A percentile compares a stretch with the other conserved stretches of the same genome.
Conservation (phyloP, 1,139 yeast genomes). For the Scheffersomyces titani region DNA sequence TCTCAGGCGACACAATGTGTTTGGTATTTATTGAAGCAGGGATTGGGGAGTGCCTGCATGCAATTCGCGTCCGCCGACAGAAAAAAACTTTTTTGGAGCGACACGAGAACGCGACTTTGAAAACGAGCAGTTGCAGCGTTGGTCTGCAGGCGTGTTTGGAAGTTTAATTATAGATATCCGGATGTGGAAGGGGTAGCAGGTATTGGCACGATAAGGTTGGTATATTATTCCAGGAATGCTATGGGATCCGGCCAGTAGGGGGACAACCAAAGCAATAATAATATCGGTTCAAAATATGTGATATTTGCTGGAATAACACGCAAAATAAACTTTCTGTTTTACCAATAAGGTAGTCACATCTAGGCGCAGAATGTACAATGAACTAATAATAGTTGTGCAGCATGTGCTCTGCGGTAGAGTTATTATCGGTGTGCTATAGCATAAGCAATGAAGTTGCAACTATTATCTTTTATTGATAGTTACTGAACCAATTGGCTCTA, state of each 20-base stretch:
- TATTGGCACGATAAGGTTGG: neutral
- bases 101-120: constrained; percentile 1
- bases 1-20: neutral
- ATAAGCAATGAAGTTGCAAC: no score
- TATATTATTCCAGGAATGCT: neutral
- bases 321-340: neutral
- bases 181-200: neutral
- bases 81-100: neutral
- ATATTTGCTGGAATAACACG: neutral
- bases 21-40: constrained; percentile 1
- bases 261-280: neutral
- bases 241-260: neutral
- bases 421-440: no score
- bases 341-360: neutral
- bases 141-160: neutral
- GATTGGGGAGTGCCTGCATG: neutral
- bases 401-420: neutral
- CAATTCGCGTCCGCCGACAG: neutral
- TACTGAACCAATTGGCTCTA: no score
- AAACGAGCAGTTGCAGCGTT: neutral
- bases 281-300: neutral
- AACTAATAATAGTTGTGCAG: neutral
- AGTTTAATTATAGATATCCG: neutral
- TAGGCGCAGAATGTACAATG: neutral
- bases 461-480: no score